These are phyloP conservation scores for Camillea tinctor DNA, from an alignment of 2,329 filamentous ascomycete genomes.

Conservation along the genomic window DNA sequence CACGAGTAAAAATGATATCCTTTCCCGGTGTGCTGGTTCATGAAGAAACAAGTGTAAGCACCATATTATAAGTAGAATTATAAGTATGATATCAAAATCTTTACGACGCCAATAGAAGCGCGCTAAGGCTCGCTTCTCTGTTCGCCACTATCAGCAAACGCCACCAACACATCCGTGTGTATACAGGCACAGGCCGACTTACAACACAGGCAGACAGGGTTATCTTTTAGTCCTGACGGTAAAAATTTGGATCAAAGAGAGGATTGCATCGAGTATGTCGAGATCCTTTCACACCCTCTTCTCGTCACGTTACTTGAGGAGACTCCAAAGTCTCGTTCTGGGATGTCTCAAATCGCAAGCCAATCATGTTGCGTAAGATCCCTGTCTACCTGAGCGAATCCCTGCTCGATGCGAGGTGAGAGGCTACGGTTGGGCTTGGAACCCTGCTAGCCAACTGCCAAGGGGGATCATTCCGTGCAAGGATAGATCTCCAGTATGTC, in stretches of 20 bases:
- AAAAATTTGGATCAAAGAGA: background rate
- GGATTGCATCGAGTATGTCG: background rate
- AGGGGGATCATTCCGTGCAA: slow-evolving; percentile 24
- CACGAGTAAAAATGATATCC: slow-evolving; percentile 2
- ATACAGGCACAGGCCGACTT: slow-evolving; percentile 5
- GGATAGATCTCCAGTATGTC: background rate
- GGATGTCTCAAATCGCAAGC: slow-evolving; percentile 21
- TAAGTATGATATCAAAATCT: background rate
- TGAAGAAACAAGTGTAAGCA: slow-evolving; percentile 7
- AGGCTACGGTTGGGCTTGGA: slow-evolving; percentile 29
- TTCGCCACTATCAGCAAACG: slow-evolving; percentile 10
- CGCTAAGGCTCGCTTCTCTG: slow-evolving; percentile 17
- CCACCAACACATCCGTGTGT: slow-evolving; percentile 17
- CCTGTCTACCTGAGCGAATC: slow-evolving; percentile 30
- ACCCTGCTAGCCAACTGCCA: slow-evolving; percentile 21
- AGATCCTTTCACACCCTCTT: slow-evolving; percentile 28
- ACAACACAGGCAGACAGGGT: background rate
- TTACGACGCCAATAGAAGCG: slow-evolving; percentile 13
- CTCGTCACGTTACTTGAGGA: slow-evolving; percentile 31
- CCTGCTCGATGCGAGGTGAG: slow-evolving; percentile 24
- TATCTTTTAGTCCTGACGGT: background rate
- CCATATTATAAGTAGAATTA: background rate
- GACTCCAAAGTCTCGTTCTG: slow-evolving; percentile 22
- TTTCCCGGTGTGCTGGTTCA: slow-evolving; percentile 1
- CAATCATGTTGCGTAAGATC: slow-evolving; percentile 30